A percentile compares a stretch with the other conserved stretches of the same genome.
These are phyloP conservation scores for Tricholoma terreum DNA, from an alignment of 768 basidiomycete genomes.

Conservation along the genomic window DNA sequence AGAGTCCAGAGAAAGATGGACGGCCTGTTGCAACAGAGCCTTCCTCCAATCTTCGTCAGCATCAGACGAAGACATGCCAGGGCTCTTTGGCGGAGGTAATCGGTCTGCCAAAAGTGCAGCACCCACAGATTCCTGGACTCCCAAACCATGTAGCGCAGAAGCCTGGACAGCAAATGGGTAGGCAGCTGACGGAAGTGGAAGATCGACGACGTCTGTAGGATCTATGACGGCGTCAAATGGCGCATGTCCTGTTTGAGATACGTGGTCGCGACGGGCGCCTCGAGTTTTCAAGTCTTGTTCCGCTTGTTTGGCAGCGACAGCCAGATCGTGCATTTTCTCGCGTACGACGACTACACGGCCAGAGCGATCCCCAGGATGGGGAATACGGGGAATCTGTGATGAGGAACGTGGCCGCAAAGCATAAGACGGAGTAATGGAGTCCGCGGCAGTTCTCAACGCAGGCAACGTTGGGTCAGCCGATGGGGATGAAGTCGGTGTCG, in stretches of 20 bases:
- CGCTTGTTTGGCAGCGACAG: constrained; percentile 68
- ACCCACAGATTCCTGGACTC: constrained; percentile 71
- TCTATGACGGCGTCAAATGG: constrained; percentile 64
- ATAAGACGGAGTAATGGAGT: constrained; percentile 51
- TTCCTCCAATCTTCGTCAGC: constrained; percentile 73
- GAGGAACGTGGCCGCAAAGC: constrained; percentile 32
- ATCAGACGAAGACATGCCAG: constrained; percentile 53
- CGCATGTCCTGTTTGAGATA: constrained; percentile 35
- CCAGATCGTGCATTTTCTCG: constrained; percentile 74
- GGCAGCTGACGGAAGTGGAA: constrained; percentile 64
- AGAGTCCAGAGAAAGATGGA: constrained; percentile 65
- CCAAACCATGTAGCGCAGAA: constrained; percentile 68
- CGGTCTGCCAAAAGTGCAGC: constrained; percentile 74
- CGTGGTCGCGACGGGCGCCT: constrained; percentile 45
- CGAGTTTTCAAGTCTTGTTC: constrained; percentile 68
- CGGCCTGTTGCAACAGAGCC: constrained; percentile 72
- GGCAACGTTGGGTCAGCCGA: constrained; percentile 39
- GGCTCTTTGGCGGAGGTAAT: constrained; percentile 62
- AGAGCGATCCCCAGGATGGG: constrained; percentile 32
- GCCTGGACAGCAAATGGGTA: constrained; percentile 77
- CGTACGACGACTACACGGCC: constrained; percentile 80
- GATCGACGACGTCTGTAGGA: constrained; percentile 80
- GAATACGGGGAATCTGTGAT: constrained; percentile 35
- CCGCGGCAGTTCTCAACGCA: constrained; percentile 61
- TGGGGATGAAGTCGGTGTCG: constrained; percentile 42